A percentile compares a stretch with the other conserved stretches of the same genome.
phyloP scores from a whole-genome alignment of 2,329 filamentous ascomycete genomes.

The Pseudopithomyces maydicus region DNA sequence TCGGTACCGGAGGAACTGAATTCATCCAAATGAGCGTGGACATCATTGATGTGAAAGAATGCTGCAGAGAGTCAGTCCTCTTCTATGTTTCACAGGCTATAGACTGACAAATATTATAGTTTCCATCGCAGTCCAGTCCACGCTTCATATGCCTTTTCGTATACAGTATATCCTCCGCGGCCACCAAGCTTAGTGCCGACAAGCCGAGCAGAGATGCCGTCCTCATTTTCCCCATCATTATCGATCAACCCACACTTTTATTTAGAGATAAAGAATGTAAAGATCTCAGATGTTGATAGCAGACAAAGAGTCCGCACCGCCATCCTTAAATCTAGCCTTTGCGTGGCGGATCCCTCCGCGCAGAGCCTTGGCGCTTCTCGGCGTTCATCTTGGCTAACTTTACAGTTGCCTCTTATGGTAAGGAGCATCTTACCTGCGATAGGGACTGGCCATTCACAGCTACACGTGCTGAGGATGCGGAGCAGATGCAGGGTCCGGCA shows the following conservation, averaged over 20 bases:
- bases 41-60: slow-evolving; percentile 73
- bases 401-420: slow-evolving; percentile 29
- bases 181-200: slow-evolving; percentile 17
- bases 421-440: slow-evolving; percentile 22
- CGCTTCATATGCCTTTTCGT: slow-evolving; percentile 37
- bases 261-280: no score
- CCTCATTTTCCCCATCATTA: slow-evolving; percentile 29
- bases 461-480: slow-evolving; percentile 27
- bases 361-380: slow-evolving; percentile 25
- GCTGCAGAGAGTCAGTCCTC: slow-evolving; percentile 32
- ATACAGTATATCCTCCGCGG: slow-evolving; percentile 32
- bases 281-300: no score
- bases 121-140: slow-evolving; percentile 36
- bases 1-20: slow-evolving; percentile 66
- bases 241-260: not conserved
- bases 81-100: no score
- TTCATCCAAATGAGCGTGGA: slow-evolving; percentile 70
- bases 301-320: slow-evolving; percentile 13
- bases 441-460: slow-evolving; percentile 31
- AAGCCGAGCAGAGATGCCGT: slow-evolving; percentile 23
- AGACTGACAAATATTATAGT: slow-evolving; percentile 42
- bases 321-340: slow-evolving; percentile 4
- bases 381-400: slow-evolving; percentile 21
- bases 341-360: slow-evolving; percentile 8
- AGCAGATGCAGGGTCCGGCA: not conserved